These are phyloP conservation scores for Beta corolliflora DNA, from an alignment of 179 eudicot genomes.

Conservation along the genomic window DNA sequence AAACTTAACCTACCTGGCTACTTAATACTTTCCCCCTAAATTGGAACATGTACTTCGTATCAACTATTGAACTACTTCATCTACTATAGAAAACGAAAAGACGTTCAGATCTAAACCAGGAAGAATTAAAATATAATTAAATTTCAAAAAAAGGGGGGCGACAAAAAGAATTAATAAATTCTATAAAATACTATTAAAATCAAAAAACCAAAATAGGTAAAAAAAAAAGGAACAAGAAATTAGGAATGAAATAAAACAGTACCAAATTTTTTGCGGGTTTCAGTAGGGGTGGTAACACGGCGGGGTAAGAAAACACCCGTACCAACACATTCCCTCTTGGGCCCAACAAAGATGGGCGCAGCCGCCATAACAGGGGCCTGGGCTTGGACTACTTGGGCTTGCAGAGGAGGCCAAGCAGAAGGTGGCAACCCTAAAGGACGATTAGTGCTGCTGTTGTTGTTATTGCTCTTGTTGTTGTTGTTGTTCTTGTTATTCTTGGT, in stretches of 20 bases:
- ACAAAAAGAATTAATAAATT: neutral
- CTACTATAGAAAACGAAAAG: neutral
- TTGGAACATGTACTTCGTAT: neutral
- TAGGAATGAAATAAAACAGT: neutral
- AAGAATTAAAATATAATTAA: neutral
- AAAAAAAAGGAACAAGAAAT: too few relatives aligned
- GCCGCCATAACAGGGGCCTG: neutral
- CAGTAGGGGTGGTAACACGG: slow-evolving; percentile 7
- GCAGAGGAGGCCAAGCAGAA: slow-evolving; percentile 38
- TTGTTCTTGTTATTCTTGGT: slow-evolving; percentile 10
- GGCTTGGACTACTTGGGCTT: slow-evolving; percentile 7
- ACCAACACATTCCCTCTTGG: slow-evolving; percentile 23
- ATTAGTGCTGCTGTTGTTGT: neutral
- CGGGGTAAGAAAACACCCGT: slow-evolving; percentile 30
- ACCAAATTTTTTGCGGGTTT: slow-evolving; percentile 26
- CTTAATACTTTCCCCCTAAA: too few relatives aligned
- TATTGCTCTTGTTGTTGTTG: neutral
- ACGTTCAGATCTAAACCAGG: neutral
- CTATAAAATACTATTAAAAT: neutral
- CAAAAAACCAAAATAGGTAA: too few relatives aligned
- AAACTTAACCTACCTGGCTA: neutral
- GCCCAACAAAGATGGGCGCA: slow-evolving; percentile 10
- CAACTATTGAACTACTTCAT: neutral
- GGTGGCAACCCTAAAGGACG: slow-evolving; percentile 36
- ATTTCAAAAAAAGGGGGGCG: too few relatives aligned